Base-by-base conservation (phyloP, 2,329 filamentous ascomycete genomes). In the Colletotrichum graminicola region DNA sequence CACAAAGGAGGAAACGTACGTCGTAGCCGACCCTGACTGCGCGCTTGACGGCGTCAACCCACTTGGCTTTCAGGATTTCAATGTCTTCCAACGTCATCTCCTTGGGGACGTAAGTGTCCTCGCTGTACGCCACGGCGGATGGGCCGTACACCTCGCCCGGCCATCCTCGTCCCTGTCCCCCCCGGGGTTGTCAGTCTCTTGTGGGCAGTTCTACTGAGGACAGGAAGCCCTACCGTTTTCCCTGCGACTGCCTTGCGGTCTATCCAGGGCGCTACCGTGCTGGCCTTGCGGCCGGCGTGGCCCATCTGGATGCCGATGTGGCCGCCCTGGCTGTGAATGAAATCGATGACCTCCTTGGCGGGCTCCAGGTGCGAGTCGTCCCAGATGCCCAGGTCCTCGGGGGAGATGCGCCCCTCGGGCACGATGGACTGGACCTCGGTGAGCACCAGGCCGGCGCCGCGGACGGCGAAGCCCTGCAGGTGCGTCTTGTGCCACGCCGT, bases 321-420 rank as follows among this genome's bases (percentile, higher is more conserved):
- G 74, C 91, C 87, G 74, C 83, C 85, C 77, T 94, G 92, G 26
- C 85, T 87, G 79, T 93, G 91, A 0, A 88, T 89, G 67, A 93
- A 93, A 41, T 93, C 90, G 14, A 90, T 86, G 12, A 91, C 84
- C 41, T 84, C 83, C 66, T 83, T 84, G 55, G 92, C 79, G 0
- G 85, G 85, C 70, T 86, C 90, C 63, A 92, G 89, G 74, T 94
- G 93, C 0, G 85, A 87, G 77, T 94, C 92, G 62, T 90, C 86
- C 92, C 92, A 94, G 6, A 94, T 79, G 0, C 92, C 91, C 16
- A 80, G 78, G 74, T 92, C 89, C 74, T 93, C 85, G 0, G 92
- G 92, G 0, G 92, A 93, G 80, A 94, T 94, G 18, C 93, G 86
- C 4, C 93, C 92, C 74, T 92, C 86, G 0, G 91, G 81, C 1